Conservation (phyloP, 345 rosid species). For the Streptanthus diversifolius region DNA sequence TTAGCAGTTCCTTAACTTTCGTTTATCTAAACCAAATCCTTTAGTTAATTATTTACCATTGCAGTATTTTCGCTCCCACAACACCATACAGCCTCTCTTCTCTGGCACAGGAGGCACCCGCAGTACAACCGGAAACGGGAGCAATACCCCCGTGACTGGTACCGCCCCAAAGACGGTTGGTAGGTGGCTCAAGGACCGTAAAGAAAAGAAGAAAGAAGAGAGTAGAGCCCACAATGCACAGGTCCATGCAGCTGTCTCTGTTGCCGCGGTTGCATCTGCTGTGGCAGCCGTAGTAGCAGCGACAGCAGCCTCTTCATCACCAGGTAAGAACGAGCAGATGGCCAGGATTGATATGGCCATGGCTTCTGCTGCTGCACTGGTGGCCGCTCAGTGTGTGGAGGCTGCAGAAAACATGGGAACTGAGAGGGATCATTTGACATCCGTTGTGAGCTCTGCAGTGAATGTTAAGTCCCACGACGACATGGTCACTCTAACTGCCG, state of each 20-base stretch:
- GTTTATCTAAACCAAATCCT: neutral
- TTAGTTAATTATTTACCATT: neutral
- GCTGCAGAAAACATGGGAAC: slow-evolving; percentile 90
- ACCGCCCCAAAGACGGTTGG: slow-evolving; percentile 73
- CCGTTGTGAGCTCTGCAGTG: slow-evolving; percentile 84
- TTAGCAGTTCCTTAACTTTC: neutral
- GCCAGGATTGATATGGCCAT: slow-evolving; percentile 79
- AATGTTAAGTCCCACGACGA: slow-evolving; percentile 84
- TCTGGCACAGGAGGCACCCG: slow-evolving; percentile 54
- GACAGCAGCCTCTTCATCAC: slow-evolving; percentile 60
- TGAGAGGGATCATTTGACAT: slow-evolving; percentile 76
- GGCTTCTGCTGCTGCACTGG: slow-evolving; percentile 89
- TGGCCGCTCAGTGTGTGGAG: slow-evolving; percentile 98
- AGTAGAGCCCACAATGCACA: slow-evolving; percentile 79
- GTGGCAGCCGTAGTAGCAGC: slow-evolving; percentile 85
- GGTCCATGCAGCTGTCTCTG: slow-evolving; percentile 85
- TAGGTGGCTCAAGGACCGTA: slow-evolving; percentile 95
- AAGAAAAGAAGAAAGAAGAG: slow-evolving; percentile 93
- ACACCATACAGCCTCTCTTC: slow-evolving; percentile 76
- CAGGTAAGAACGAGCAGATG: slow-evolving; percentile 58
- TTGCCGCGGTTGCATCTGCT: slow-evolving; percentile 89
- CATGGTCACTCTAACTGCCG: slow-evolving; percentile 85
- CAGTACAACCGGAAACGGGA: slow-evolving; percentile 46
- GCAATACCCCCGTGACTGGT: slow-evolving; percentile 50
- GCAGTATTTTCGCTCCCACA: slow-evolving; percentile 84